phyloP scores from a whole-genome alignment of 352 stramenopile genomes.

The Globisporangium recalcitrans region DNA sequence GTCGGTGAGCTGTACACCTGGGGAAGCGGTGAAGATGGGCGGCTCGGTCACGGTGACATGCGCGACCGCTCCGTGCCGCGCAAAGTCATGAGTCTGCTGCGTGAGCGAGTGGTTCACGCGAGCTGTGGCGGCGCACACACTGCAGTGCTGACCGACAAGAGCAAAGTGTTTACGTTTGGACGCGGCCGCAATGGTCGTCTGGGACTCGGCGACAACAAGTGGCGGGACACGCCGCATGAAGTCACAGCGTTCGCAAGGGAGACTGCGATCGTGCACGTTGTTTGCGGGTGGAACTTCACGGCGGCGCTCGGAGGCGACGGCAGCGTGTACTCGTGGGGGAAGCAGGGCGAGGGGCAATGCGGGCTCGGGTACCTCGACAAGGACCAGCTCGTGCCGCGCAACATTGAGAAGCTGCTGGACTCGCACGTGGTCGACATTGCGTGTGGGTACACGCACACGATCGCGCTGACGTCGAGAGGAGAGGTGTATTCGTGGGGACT shows the following conservation, averaged over 20 bases:
- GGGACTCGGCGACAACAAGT: conserved; percentile 70
- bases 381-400: conserved; percentile 62
- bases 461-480: conserved; percentile 67
- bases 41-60: conserved; percentile 77
- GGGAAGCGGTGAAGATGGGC: conserved; percentile 77
- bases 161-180: conserved; percentile 69
- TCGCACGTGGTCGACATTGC: conserved; percentile 54
- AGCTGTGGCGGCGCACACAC: conserved; percentile 80
- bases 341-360: conserved; percentile 84
- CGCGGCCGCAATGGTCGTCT: conserved; percentile 68
- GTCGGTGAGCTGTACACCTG: conserved; percentile 76
- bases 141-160: conserved; percentile 55
- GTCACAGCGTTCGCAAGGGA: conserved; percentile 39
- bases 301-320: conserved; percentile 44
- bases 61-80: conserved; percentile 63
- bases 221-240: conserved; percentile 60
- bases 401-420: conserved; percentile 43
- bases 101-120: conserved; percentile 53
- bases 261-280: conserved; percentile 38
- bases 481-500: conserved; percentile 88
- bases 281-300: conserved; percentile 84
- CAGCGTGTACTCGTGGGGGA: conserved; percentile 80
- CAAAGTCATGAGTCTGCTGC: conserved; percentile 78
- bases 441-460: conserved; percentile 85
- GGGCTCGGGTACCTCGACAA: conserved; percentile 77